Base-by-base conservation (phyloP, 2,329 filamentous ascomycete species). In the Immersiporthe knoxdaviesiana region DNA sequence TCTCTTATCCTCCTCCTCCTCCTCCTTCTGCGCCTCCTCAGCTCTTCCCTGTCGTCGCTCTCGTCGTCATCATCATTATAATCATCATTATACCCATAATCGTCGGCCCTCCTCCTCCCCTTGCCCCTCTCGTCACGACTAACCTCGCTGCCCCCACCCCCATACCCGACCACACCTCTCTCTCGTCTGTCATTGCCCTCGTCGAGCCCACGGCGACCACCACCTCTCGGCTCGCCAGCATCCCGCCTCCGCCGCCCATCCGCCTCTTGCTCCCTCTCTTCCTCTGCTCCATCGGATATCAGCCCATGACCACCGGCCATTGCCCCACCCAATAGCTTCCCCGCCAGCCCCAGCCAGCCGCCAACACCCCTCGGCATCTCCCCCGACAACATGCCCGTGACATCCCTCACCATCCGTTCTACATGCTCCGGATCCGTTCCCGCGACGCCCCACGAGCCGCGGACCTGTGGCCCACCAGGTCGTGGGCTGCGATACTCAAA, bases 371-470 rank as follows among this genome's bases (percentile, higher is more conserved):
- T 50, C 3, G 69, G 67, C 44, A 58, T 61, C 24, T 69, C 72
- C 0, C 71, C 75, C 35, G 80, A 79, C 35, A 83, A 52, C 39
- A 76, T 72, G 0, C 74, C 74, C 64, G 74, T 78, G 21, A 80
- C 76, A 21, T 72, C 69, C 35, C 72, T 68, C 58, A 81, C 77
- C 11, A 81, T 75, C 30, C 74, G 74, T 41, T 84, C 81, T 4
- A 84, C 79, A 35, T 77, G 75, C 63, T 80, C 79, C 0, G 73
- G 72, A 32, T 86, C 82, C 0, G 82, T 83, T 7, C 83, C 82
- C 2, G 76, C 78, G 0, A 85, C 76, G 32, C 80, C 79, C 84
- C 84, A 86, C 18, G 79, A 76, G 0, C 84, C 83, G 0, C 73
- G 76, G 21, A 83, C 74, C 2, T 8, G 78, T 73, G 61, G 50